phyloP scores from a whole-genome alignment of 768 basidiomycete species.

The Mycena epipterygia region DNA sequence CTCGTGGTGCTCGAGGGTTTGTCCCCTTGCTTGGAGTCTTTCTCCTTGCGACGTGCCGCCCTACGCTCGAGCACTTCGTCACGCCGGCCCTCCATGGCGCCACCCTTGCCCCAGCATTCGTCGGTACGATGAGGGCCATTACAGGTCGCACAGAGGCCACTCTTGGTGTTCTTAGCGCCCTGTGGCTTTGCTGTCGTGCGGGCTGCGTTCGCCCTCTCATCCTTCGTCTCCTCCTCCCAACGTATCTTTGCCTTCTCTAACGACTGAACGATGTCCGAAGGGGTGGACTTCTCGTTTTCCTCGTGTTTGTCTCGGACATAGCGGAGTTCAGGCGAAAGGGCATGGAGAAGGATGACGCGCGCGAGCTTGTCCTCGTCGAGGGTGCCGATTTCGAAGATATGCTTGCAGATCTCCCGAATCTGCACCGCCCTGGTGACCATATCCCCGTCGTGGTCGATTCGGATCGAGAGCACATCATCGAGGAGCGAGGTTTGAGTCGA shows the following conservation, averaged over 20 bases:
- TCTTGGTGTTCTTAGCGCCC: neutral
- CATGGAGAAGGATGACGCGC: conserved; percentile 30
- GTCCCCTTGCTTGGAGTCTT: neutral
- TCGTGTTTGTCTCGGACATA: conserved; percentile 24
- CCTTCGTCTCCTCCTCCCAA: conserved; percentile 14
- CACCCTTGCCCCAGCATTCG: conserved; percentile 6
- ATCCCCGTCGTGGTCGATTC: conserved; percentile 1
- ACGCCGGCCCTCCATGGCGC: conserved; percentile 20
- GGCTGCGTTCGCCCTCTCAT: conserved; percentile 18
- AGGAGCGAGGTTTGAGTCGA: conserved; percentile 36
- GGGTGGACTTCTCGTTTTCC: too few relatives aligned
- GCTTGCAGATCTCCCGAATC: conserved; percentile 26
- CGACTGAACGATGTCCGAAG: too few relatives aligned
- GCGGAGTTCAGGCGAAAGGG: conserved; percentile 24
- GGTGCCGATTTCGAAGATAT: conserved; percentile 37
- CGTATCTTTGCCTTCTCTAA: too few relatives aligned
- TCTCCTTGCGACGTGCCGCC: neutral
- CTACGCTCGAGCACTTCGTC: neutral
- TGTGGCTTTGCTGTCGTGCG: neutral
- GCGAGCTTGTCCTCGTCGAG: conserved; percentile 31
- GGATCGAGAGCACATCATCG: conserved; percentile 27
- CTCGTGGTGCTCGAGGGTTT: neutral
- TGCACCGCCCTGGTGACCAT: conserved; percentile 10
- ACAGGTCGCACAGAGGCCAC: neutral
- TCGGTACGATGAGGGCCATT: neutral